Evolutionary conservation across 2,329 filamentous ascomycete species (phyloP).

Genomic region (Exophiala calicioides): DNA sequence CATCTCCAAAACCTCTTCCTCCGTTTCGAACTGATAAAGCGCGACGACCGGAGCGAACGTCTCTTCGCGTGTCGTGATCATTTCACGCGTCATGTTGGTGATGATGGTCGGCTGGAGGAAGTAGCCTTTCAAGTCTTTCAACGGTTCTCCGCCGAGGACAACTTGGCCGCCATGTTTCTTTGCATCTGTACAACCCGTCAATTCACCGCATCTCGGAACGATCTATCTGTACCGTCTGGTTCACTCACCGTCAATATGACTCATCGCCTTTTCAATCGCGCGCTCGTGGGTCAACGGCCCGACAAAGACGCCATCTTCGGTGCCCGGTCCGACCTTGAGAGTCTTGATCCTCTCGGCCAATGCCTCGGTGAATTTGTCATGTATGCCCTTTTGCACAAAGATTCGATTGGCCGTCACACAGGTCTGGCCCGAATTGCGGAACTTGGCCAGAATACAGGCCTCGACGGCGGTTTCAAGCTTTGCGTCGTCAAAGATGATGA

Average conservation of each 20-base stretch:
- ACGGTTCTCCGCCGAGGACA: slow-evolving; percentile 31
- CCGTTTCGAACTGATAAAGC: slow-evolving; percentile 49
- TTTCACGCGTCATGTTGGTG: slow-evolving; percentile 30
- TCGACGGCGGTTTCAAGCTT: slow-evolving; percentile 38
- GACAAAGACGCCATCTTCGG: slow-evolving; percentile 69
- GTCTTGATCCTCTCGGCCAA: slow-evolving; percentile 70
- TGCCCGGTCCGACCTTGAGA: slow-evolving; percentile 77
- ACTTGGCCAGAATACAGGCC: slow-evolving; percentile 30
- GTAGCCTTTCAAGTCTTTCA: slow-evolving; percentile 41
- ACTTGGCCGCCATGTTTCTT: slow-evolving; percentile 34
- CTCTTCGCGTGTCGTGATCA: slow-evolving; percentile 55
- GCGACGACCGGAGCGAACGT: slow-evolving; percentile 53
- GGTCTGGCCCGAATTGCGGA: slow-evolving; percentile 32
- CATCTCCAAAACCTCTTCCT: slow-evolving; percentile 60
- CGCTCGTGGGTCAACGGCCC: slow-evolving; percentile 61
- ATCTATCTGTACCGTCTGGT: not conserved
- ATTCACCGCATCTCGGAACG: not conserved
- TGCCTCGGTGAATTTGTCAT: slow-evolving; percentile 69
- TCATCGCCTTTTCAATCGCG: slow-evolving; percentile 31
- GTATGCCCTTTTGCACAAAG: slow-evolving; percentile 75
- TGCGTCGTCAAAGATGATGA: slow-evolving; percentile 46
- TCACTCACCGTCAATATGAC: slow-evolving; percentile 29
- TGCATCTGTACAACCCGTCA: slow-evolving; percentile 28
- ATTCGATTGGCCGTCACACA: slow-evolving; percentile 65
- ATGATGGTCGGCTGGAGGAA: slow-evolving; percentile 34